Evolutionary conservation across 1,139 yeast species (phyloP).

Genomic region (Geotrichum australiense): DNA sequence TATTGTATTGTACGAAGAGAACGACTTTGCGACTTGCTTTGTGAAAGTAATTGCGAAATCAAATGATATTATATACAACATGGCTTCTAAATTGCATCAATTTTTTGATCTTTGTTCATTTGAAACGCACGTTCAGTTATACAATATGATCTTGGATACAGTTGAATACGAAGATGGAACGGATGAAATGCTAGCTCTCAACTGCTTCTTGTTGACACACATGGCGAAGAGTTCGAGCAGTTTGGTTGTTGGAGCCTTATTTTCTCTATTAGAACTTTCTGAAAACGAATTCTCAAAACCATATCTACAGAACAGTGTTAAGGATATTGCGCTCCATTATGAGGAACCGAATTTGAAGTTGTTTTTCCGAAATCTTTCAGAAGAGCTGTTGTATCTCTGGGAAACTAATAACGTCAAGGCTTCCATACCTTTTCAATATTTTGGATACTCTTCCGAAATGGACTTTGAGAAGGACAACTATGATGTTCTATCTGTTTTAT

Average conservation of each 20-base stretch:
- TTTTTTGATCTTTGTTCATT: constrained; percentile 8
- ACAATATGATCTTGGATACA: constrained; percentile 7
- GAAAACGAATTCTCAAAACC: constrained; percentile 6
- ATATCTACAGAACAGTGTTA: constrained; percentile 7
- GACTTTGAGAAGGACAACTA: constrained; percentile 9
- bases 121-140: constrained; percentile 9
- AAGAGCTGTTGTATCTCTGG: constrained; percentile 15
- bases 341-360: constrained; percentile 2
- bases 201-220: constrained; percentile 9
- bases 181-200: constrained; percentile 9
- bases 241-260: constrained; percentile 9
- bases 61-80: constrained; percentile 6
- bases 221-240: constrained; percentile 11
- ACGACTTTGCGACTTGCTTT: constrained; percentile 6
- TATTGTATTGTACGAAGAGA: constrained; percentile 2
- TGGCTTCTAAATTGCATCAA: constrained; percentile 5
- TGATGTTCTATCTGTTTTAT: constrained; percentile 5
- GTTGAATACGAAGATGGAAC: constrained; percentile 6
- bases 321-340: neutral
- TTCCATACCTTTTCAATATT: constrained; percentile 7
- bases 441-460: constrained; percentile 5
- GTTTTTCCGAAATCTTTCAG: constrained; percentile 11
- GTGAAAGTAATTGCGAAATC: constrained; percentile 7
- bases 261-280: constrained; percentile 9
- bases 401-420: constrained; percentile 7